These are phyloP conservation scores for Sarocladium oryzae DNA, from an alignment of 2,329 filamentous ascomycete genomes.

Conservation along the genomic window DNA sequence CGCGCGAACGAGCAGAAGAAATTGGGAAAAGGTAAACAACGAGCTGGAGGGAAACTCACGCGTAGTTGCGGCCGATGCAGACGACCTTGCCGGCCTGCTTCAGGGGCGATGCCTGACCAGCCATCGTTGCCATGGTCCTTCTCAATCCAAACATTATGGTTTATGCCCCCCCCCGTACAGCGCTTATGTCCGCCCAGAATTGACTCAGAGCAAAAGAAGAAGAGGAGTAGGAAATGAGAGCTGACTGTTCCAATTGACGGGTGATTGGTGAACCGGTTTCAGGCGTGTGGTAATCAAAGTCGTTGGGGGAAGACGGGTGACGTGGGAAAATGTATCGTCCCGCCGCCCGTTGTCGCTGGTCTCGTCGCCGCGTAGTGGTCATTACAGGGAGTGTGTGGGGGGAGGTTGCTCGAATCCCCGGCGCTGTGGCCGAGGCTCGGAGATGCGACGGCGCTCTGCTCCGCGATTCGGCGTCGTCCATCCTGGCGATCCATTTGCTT, in stretches of 20 bases:
- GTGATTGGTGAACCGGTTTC: too few species aligned
- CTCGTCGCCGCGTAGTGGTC: background rate
- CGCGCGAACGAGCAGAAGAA: background rate
- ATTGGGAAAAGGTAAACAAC: constrained; percentile 13
- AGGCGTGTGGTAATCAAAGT: too few species aligned
- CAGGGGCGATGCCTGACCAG: constrained; percentile 40
- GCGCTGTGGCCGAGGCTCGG: constrained; percentile 3
- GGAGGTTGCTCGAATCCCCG: background rate
- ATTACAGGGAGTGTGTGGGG: too few species aligned
- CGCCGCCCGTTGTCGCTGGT: too few species aligned
- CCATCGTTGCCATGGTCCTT: constrained; percentile 33
- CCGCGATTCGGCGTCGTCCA: constrained; percentile 5
- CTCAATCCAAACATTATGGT: constrained; percentile 29
- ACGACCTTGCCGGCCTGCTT: constrained; percentile 67
- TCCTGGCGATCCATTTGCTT: too few species aligned
- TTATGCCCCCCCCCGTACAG: too few species aligned
- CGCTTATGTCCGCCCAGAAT: too few species aligned
- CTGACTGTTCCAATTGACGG: too few species aligned
- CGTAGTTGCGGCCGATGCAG: constrained; percentile 95
- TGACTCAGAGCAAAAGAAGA: background rate
- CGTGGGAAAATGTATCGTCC: too few species aligned
- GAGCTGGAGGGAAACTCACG: too few species aligned
- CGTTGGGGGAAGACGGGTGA: too few species aligned
- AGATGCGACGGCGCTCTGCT: background rate
- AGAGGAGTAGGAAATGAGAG: background rate